These are phyloP conservation scores for Cryptococcus deneoformans DNA, from an alignment of 1,284 basidiomycete genomes.

Conservation along the genomic window DNA sequence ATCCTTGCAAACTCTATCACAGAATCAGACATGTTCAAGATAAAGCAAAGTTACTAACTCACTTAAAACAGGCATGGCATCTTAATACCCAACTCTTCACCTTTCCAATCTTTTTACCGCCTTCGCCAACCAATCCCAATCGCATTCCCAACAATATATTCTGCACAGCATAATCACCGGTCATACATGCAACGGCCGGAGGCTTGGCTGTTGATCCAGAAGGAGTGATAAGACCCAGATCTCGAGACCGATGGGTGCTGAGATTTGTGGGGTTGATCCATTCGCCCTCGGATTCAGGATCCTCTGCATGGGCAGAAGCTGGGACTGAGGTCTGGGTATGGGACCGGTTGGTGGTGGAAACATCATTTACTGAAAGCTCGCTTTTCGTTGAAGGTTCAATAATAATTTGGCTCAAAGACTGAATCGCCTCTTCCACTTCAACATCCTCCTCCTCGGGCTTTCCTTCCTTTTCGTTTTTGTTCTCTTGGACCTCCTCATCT, in stretches of 20 bases:
- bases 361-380: background rate
- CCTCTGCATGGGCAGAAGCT: background rate
- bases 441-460: conserved; percentile 39
- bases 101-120: conserved; percentile 84
- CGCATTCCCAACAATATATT: conserved; percentile 97
- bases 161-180: conserved; percentile 98
- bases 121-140: conserved; percentile 82
- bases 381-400: conserved; percentile 6
- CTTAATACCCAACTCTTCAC: conserved; percentile 95
- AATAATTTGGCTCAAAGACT: conserved; percentile 58
- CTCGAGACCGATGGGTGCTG: conserved; percentile 79
- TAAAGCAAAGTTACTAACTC: conserved; percentile 44
- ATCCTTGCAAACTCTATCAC: conserved; percentile 87
- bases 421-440: conserved; percentile 39
- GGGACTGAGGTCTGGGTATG: background rate
- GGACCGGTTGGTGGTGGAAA: background rate
- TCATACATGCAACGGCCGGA: conserved; percentile 77
- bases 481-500: conserved; percentile 26
- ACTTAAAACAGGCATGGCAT: conserved; percentile 99
- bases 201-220: conserved; percentile 35
- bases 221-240: conserved; percentile 72
- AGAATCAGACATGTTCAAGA: background rate
- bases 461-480: conserved; percentile 47
- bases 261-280: conserved; percentile 98
- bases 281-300: conserved; percentile 57